These are phyloP conservation scores for Pouteria campechiana DNA, from an alignment of 179 eudicot species.

Conservation along the genomic window DNA sequence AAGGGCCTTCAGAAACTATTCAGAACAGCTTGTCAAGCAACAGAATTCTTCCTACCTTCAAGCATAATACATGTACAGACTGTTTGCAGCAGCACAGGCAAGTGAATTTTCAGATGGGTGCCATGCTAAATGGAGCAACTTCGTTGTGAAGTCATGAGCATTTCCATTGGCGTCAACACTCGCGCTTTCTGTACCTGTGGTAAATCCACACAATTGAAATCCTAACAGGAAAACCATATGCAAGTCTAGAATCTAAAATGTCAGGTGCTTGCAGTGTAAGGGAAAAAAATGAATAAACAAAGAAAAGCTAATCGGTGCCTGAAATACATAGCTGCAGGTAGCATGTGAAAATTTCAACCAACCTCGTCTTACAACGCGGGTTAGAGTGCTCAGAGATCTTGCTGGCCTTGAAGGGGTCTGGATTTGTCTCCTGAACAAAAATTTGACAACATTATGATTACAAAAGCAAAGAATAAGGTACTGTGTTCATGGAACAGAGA, in stretches of 20 bases:
- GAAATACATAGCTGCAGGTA: no score
- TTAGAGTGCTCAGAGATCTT: conserved; percentile 30
- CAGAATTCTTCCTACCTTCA: no score
- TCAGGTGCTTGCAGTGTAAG: no score
- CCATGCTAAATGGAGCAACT: conserved; percentile 53
- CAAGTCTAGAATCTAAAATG: no score
- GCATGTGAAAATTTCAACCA: no score
- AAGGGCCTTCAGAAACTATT: no score
- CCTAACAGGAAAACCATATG: no score
- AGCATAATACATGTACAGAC: conserved; percentile 61
- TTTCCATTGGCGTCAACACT: conserved; percentile 42
- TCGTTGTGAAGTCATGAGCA: conserved; percentile 42
- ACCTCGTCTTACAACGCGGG: conserved; percentile 59
- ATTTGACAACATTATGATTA: not conserved
- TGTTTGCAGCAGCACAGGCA: conserved; percentile 59
- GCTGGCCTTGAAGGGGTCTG: conserved; percentile 27
- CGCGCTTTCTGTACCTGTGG: conserved; percentile 30
- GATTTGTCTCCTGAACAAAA: conserved; percentile 17
- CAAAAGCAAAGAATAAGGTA: not conserved
- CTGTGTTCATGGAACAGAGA: not conserved
- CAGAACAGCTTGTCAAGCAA: no score
- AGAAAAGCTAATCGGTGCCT: no score
- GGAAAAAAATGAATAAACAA: no score
- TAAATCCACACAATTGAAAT: no score
- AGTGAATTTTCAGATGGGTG: conserved; percentile 50